Evolutionary conservation across 805 yeast genomes (phyloP).

Genomic region (Hanseniaspora vineae): DNA sequence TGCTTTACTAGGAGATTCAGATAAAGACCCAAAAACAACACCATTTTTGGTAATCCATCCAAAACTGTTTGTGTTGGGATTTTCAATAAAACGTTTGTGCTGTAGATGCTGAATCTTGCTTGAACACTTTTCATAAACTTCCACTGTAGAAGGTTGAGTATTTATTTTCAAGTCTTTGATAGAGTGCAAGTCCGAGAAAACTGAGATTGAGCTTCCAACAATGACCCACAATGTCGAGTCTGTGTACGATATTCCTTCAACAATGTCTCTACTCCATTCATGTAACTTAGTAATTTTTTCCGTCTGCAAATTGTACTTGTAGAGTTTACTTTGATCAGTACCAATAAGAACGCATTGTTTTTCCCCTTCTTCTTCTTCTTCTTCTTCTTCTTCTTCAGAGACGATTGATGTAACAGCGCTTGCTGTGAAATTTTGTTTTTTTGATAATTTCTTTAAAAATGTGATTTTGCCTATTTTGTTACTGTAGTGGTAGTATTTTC

Average conservation of each 20-base stretch:
- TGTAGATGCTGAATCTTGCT: conserved; percentile 22
- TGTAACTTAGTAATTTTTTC: conserved; percentile 1
- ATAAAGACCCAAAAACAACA: conserved; percentile 29
- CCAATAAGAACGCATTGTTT: conserved; percentile 5
- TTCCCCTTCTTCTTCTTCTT: background rate
- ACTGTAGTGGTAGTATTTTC: background rate
- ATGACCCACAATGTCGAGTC: conserved; percentile 4
- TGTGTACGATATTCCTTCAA: conserved; percentile 23
- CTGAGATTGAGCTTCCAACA: conserved; percentile 10
- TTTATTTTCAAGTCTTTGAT: conserved; percentile 15
- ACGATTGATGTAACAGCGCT: background rate
- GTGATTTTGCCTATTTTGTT: background rate
- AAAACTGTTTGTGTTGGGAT: conserved; percentile 12
- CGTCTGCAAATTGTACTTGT: conserved; percentile 4
- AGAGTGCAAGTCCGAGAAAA: conserved; percentile 8
- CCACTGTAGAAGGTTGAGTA: conserved; percentile 26
- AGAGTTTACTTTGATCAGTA: conserved; percentile 10
- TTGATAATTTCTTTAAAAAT: background rate
- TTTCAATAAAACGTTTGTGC: conserved; percentile 7
- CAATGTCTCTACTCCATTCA: conserved; percentile 1
- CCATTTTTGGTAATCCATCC: conserved; percentile 39
- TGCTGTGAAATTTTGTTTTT: conserved; percentile 1
- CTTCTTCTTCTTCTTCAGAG: too few relatives aligned
- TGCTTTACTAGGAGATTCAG: conserved; percentile 19
- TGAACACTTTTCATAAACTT: conserved; percentile 21